Conservation (phyloP, 2,329 filamentous ascomycete genomes). For the Xylariaceae sp. region DNA sequence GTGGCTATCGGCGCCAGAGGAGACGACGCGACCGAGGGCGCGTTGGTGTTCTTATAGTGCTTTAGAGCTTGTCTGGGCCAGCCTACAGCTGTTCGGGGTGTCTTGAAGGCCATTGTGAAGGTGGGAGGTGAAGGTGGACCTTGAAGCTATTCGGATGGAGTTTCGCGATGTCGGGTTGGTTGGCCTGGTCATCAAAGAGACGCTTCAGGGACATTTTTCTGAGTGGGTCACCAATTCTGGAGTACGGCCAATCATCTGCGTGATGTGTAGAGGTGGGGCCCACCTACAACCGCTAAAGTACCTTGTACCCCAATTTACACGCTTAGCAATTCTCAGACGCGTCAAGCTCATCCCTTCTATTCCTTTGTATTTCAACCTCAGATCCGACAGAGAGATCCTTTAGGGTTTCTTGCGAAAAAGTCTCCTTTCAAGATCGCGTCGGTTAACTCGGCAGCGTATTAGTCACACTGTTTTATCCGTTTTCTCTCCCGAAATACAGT, state of each 20-base stretch:
- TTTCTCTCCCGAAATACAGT: too few relatives aligned
- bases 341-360: too few relatives aligned
- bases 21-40: slow-evolving; percentile 8
- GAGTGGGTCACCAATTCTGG: slow-evolving; percentile 3
- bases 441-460: too few relatives aligned
- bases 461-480: too few relatives aligned
- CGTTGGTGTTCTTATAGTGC: slow-evolving; percentile 23
- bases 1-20: slow-evolving; percentile 10
- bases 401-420: too few relatives aligned
- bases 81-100: slow-evolving; percentile 29
- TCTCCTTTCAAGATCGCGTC: too few relatives aligned
- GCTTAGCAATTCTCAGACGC: not conserved
- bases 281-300: not conserved
- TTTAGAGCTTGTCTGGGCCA: slow-evolving; percentile 31
- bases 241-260: slow-evolving; percentile 6
- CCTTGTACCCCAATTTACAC: not conserved
- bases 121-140: not conserved
- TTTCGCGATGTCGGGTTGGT: not conserved
- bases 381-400: too few relatives aligned
- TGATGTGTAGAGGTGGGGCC: not conserved
- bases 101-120: slow-evolving; percentile 32
- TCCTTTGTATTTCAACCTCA: too few relatives aligned
- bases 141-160: not conserved
- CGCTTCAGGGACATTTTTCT: slow-evolving; percentile 15
- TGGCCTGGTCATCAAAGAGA: slow-evolving; percentile 2